Conservation (phyloP, 768 basidiomycete species). For the Tricholoma matsutake region DNA sequence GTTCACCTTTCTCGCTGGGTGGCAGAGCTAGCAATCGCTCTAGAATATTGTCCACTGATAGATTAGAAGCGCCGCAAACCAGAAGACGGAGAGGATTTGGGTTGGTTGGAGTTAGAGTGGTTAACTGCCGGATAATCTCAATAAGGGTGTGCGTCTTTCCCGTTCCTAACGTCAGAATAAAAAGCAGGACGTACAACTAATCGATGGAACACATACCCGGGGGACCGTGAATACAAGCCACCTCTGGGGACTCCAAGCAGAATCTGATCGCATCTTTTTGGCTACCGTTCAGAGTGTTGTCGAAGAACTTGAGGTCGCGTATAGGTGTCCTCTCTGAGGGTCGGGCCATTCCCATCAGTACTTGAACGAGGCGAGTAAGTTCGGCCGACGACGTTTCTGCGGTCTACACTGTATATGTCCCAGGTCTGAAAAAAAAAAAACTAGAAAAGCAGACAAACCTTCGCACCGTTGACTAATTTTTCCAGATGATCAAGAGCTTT, state of each 20-base stretch:
- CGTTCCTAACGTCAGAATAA: constrained; percentile 48
- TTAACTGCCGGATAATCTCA: constrained; percentile 87
- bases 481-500: constrained; percentile 71
- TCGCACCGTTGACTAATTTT: constrained; percentile 30
- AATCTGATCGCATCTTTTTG: constrained; percentile 85
- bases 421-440: constrained; percentile 11
- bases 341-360: constrained; percentile 64
- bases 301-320: constrained; percentile 60
- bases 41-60: constrained; percentile 95
- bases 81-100: constrained; percentile 62
- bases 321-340: constrained; percentile 39
- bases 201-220: constrained; percentile 54
- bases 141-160: constrained; percentile 97
- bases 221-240: constrained; percentile 96
- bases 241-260: constrained; percentile 73
- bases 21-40: constrained; percentile 75
- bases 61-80: constrained; percentile 90
- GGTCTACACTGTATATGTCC: constrained; percentile 14
- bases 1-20: constrained; percentile 42
- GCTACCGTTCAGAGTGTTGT: constrained; percentile 72
- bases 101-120: constrained; percentile 42
- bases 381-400: constrained; percentile 42
- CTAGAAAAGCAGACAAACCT: constrained; percentile 3
- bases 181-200: background rate
- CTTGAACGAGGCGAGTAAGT: constrained; percentile 53